Evolutionary conservation across 441 rosid species (phyloP), one percentile per base, ranked within the genome.

Genomic region (Erodium texanum): DNA sequence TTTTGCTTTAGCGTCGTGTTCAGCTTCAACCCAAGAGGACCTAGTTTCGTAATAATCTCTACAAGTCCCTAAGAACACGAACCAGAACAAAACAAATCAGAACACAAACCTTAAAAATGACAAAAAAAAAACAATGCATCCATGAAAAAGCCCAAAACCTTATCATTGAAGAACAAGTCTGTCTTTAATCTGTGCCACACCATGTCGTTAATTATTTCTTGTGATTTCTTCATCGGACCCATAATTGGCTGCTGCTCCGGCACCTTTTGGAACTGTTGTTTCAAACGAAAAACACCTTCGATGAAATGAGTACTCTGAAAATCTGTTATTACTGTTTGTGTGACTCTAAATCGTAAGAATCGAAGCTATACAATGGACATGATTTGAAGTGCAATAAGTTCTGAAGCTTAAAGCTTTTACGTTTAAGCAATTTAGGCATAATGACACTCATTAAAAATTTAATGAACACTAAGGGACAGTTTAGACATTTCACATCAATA

Each of bases 1-100:
- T 79, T 87, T 29, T 45, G 74, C 29, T 83, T 82, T 2, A 8
- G 59, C 22, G 59, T 52, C 59, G 20, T 18, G 59, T 52, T 18
- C 22, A 52, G 59, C 22, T 5, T 52, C 59, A 52, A 52, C 59
- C 59, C 59, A 18, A 52, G 59, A 52, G 59, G 59, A 5, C 59
- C 59, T 9, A 52, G 23, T 16, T 52, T 18, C 61, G 16, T 19
- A 54, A 54, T 54, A 0, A 7, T 19, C 61, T 54, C 61, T 8
- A 24, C 61, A 54, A 54, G 23, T 18, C 8, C 61, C 61, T 54
- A 19, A 54, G 15, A 7, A 18, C 20, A 16, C 22, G 1, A 8
- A 18, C 11, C 10, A 19, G 3, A 43, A 54, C 10, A 54, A 5
- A 19, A 11, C 15, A 11, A 3, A 11, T 11, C 15, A 43, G n/a